Conservation (phyloP, 106 monocot species). For the Acorus gramineus region DNA sequence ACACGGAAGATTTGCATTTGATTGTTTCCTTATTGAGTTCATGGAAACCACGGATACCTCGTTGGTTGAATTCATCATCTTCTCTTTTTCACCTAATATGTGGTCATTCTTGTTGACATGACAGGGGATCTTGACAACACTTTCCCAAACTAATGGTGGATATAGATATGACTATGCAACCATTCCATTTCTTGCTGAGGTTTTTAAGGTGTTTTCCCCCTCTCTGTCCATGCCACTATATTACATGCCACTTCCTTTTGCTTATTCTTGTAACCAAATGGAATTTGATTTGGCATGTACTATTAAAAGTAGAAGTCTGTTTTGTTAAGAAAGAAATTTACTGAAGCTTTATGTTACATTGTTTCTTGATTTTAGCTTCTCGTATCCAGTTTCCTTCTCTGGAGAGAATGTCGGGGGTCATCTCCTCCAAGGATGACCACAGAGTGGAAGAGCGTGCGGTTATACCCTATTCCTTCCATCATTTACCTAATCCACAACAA, state of each 20-base stretch:
- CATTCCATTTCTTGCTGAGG: slow-evolving; percentile 85
- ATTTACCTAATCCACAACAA: slow-evolving; percentile 97
- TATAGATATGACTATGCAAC: slow-evolving; percentile 93
- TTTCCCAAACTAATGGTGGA: slow-evolving; percentile 82
- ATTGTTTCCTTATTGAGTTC: no score
- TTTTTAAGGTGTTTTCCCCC: slow-evolving; percentile 56
- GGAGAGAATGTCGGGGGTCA: slow-evolving; percentile 57
- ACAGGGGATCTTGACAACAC: slow-evolving; percentile 90
- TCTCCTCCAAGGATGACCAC: slow-evolving; percentile 74
- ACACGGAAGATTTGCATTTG: no score
- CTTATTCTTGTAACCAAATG: no score
- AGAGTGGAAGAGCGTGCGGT: slow-evolving; percentile 68
- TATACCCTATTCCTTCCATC: slow-evolving; percentile 81
- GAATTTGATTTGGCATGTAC: no score
- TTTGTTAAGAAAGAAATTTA: neutral
- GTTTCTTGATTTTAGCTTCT: slow-evolving; percentile 47
- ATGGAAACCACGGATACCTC: no score
- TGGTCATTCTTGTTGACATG: slow-evolving; percentile 9
- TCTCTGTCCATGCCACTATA: no score
- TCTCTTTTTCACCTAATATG: neutral
- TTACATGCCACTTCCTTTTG: no score
- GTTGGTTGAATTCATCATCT: neutral
- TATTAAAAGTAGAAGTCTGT: no score
- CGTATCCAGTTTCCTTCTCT: slow-evolving; percentile 74
- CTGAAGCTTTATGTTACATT: slow-evolving; percentile 7